Evolutionary conservation across 1,139 yeast genomes (phyloP).

Genomic region (Sugiyamaella neomexicana): DNA sequence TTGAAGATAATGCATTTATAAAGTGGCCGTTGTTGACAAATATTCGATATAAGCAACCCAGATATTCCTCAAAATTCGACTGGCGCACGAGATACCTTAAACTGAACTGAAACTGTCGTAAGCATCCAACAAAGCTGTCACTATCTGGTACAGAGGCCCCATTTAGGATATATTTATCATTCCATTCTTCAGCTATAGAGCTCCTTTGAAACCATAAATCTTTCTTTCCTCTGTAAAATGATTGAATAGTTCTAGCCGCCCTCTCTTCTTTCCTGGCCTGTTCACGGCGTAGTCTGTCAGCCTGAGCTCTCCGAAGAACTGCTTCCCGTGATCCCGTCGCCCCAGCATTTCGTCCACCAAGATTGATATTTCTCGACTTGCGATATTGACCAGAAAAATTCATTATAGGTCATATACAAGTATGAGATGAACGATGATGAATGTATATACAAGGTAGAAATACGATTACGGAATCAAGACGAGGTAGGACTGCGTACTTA

Average conservation of each 20-base stretch:
- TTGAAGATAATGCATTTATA: background rate
- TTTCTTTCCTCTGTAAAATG: slow-evolving; percentile 31
- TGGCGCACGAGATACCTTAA: slow-evolving; percentile 1
- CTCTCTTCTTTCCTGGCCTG: slow-evolving; percentile 49
- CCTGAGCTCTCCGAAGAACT: slow-evolving; percentile 60
- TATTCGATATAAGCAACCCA: slow-evolving; percentile 1
- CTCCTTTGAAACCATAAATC: slow-evolving; percentile 24
- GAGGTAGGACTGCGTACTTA: background rate
- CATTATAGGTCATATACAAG: slow-evolving; percentile 23
- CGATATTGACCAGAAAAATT: slow-evolving; percentile 43
- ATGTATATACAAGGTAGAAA: too few relatives aligned
- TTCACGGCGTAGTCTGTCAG: slow-evolving; percentile 68
- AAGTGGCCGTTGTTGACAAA: background rate
- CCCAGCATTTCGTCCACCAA: slow-evolving; percentile 55
- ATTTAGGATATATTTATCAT: slow-evolving; percentile 1
- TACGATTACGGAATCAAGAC: too few relatives aligned
- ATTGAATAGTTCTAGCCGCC: slow-evolving; percentile 55
- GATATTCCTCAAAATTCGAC: background rate
- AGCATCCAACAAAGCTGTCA: background rate
- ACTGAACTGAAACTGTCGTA: slow-evolving; percentile 3
- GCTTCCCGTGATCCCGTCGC: slow-evolving; percentile 34
- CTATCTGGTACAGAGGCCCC: background rate
- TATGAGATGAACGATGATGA: background rate
- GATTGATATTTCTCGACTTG: slow-evolving; percentile 60
- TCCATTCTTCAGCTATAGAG: slow-evolving; percentile 27